Evolutionary conservation across 202 grass and related monocot genomes (phyloP).

Genomic region (Schoenoplectus triqueter): DNA sequence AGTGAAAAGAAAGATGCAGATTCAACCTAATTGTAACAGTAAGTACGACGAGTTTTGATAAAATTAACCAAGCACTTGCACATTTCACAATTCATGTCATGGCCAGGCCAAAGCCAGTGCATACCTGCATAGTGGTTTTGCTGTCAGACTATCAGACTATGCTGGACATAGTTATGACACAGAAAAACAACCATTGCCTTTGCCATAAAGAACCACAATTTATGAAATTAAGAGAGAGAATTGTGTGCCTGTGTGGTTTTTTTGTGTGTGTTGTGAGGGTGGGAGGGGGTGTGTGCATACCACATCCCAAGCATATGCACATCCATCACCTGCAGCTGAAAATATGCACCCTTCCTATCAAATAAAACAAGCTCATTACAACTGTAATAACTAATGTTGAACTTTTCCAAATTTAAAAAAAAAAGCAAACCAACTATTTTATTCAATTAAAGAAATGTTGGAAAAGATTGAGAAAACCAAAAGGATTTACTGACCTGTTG

Average conservation of each 20-base stretch:
- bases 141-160: not conserved
- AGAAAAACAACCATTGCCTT: not conserved
- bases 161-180: not conserved
- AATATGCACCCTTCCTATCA: constrained; percentile 86
- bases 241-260: no score
- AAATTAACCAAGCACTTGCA: not conserved
- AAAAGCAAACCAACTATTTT: not conserved
- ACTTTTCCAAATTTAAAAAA: not conserved
- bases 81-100: no score
- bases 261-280: not conserved
- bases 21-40: not conserved
- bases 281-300: constrained; percentile 55
- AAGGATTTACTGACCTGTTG: constrained; percentile 56
- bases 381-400: not conserved
- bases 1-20: not conserved
- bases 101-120: no score
- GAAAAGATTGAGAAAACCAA: not conserved
- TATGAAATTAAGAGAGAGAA: constrained; percentile 5
- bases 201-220: not conserved
- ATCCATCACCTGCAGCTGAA: constrained; percentile 81
- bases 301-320: constrained; percentile 95
- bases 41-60: not conserved
- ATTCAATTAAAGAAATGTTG: not conserved
- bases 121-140: not conserved
- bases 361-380: constrained; percentile 35